Percentiles rank a stretch among this genome's conserved stretches.
Conservation (phyloP, 1,284 basidiomycete genomes). For the Ganoderma boninense region DNA sequence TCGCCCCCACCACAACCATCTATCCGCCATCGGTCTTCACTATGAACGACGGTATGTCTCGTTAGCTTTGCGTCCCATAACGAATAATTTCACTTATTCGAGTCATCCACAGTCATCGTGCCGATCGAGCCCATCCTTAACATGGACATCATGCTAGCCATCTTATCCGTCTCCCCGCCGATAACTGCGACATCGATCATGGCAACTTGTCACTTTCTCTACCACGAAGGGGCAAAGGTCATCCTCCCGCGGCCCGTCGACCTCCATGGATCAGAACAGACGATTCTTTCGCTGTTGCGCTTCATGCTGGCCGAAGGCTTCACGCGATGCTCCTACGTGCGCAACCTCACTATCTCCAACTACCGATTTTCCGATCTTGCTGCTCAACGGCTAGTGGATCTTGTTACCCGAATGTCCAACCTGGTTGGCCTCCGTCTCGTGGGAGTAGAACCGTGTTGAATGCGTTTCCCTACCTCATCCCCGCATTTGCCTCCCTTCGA, state of each 20-base stretch:
- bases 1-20: background rate
- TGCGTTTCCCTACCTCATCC: background rate
- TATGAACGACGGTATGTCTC: background rate
- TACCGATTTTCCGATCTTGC: no score
- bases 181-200: background rate
- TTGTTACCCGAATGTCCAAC: background rate
- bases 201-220: background rate
- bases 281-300: background rate
- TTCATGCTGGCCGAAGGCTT: background rate
- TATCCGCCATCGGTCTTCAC: background rate
- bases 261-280: background rate
- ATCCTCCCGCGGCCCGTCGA: background rate
- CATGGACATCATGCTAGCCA: background rate
- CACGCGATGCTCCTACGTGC: slow-evolving; percentile 1
- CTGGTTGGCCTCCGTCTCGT: background rate
- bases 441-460: background rate
- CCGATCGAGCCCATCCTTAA: background rate
- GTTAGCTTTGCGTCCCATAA: background rate
- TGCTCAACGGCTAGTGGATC: no score
- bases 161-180: background rate
- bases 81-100: background rate
- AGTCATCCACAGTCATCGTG: slow-evolving; percentile 11
- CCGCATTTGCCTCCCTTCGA: background rate
- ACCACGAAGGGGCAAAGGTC: slow-evolving; percentile 1
- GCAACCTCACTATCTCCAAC: no score